Base-by-base conservation (phyloP, 2,329 filamentous ascomycete genomes). In the Macrophomina tecta region DNA sequence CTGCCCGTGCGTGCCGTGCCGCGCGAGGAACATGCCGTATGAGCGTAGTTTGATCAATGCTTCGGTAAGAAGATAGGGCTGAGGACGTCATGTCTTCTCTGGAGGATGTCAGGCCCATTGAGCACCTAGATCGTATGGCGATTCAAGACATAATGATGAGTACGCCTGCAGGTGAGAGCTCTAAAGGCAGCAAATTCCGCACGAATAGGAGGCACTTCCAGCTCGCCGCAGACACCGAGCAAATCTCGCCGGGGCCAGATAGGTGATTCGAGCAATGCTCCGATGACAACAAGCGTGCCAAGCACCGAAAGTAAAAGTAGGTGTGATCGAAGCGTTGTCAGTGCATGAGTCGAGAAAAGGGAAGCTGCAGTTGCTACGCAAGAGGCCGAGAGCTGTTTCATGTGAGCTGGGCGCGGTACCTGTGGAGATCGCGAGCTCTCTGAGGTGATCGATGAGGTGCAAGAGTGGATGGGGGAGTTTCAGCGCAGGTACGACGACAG, bases 251-350 rank as follows among this genome's bases (percentile, higher is more conserved):
- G 32, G n/a, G 18, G 28, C 16, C 42, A 61, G 42, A 61, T 32
- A 28, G 18, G 55, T 36, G 55, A 30, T 30, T 16, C n/a, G 40
- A n/a, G 45, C 45, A 16, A 40, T 38, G 45, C 45, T 46, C 58
- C 58, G 45, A 30, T 49, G 58, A 49, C 58, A 62, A 23, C 58
- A 38, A 62, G 45, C 32, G 18, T 38, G 58, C 58, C 58, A 62
- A 62, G 58, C 28, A 23, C n/a, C 9, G 56, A 23, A 23, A 23
- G 23, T 23, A 62, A 62, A 62, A 62, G 58, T 62, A 49, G 58
- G 58, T 62, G 58, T 38, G 58, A 62, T n/a, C 8, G 58, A 6
- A 23, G 58, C 46, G 58, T 49, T 62, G 58, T 62, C 58, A 48
- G 23, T 49, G 58, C 58, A 62, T 49, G 42, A n/a, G 58, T 42